phyloP scores from a whole-genome alignment of 441 rosid species.

The Populus hybrid region DNA sequence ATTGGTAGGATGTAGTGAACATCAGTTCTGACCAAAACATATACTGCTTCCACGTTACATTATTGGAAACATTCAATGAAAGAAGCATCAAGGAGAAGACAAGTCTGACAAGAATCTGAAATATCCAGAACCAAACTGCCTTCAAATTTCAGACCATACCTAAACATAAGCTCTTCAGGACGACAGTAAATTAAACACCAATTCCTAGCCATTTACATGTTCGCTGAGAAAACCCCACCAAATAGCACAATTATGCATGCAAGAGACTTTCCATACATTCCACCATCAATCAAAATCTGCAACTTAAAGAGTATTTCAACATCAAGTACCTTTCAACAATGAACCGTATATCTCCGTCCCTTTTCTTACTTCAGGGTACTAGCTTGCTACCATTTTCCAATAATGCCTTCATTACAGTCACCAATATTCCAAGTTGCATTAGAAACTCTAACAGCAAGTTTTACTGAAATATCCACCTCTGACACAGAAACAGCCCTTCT shows the following conservation, averaged over 20 bases:
- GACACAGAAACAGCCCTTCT: slow-evolving; percentile 4
- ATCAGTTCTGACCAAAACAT: not conserved
- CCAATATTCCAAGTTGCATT: slow-evolving; percentile 5
- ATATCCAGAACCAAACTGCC: slow-evolving; percentile 19
- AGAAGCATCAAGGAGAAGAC: slow-evolving; percentile 18
- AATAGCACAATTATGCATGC: not conserved
- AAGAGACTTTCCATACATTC: not conserved
- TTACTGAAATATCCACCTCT: not conserved
- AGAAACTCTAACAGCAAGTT: slow-evolving; percentile 1
- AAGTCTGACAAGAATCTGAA: slow-evolving; percentile 18
- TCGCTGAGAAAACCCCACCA: slow-evolving; percentile 5
- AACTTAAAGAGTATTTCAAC: not conserved
- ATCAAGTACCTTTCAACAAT: not conserved
- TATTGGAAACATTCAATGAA: slow-evolving; percentile 14
- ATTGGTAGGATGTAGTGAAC: slow-evolving; percentile 1
- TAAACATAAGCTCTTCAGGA: slow-evolving; percentile 21
- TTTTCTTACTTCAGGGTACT: not conserved
- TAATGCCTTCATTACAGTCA: slow-evolving; percentile 8
- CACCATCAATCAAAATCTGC: not conserved
- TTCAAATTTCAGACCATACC: slow-evolving; percentile 15
- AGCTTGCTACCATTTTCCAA: slow-evolving; percentile 2
- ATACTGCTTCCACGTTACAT: slow-evolving; percentile 11
- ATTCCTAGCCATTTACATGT: slow-evolving; percentile 11
- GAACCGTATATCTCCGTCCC: not conserved
- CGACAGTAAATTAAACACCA: slow-evolving; percentile 11